phyloP scores from a whole-genome alignment of 2,329 filamentous ascomycete genomes.

The Colletotrichum endophyticum region DNA sequence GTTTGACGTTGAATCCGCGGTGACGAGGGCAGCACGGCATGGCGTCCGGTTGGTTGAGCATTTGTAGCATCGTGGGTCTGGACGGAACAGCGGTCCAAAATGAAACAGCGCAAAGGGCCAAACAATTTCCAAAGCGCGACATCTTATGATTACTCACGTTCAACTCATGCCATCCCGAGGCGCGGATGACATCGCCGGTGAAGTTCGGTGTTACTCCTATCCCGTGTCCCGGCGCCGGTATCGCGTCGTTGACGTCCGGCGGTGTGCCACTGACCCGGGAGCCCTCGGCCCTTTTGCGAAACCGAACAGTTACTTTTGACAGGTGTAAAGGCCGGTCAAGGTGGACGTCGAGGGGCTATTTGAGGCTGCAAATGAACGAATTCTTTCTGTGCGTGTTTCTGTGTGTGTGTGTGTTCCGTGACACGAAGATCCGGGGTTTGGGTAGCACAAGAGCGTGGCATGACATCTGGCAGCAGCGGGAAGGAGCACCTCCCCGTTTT shows the following conservation, averaged over 20 bases:
- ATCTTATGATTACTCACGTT: background rate
- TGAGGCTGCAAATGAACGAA: background rate
- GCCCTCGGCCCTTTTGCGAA: background rate
- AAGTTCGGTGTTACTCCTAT: background rate
- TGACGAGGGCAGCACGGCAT: background rate
- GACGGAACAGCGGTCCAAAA: background rate
- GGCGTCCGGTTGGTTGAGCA: background rate
- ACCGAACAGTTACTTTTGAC: background rate
- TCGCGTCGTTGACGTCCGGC: background rate
- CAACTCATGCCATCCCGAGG: background rate
- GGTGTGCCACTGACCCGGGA: background rate
- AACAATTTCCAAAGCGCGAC: background rate
- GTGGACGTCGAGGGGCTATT: background rate
- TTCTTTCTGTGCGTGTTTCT: background rate
- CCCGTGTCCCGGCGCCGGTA: background rate
- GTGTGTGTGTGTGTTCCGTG: background rate
- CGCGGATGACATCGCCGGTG: background rate
- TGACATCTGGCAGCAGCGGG: background rate
- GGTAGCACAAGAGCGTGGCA: background rate
- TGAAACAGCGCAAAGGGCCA: background rate
- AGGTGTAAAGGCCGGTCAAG: background rate
- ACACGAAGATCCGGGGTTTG: constrained; percentile 8
- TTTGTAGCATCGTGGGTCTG: background rate
- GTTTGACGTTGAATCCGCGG: background rate
- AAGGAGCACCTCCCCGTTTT: background rate